Conservation (phyloP, 176 grass and related monocot genomes). For the sorghum (Sorghum bicolor) region DNA sequence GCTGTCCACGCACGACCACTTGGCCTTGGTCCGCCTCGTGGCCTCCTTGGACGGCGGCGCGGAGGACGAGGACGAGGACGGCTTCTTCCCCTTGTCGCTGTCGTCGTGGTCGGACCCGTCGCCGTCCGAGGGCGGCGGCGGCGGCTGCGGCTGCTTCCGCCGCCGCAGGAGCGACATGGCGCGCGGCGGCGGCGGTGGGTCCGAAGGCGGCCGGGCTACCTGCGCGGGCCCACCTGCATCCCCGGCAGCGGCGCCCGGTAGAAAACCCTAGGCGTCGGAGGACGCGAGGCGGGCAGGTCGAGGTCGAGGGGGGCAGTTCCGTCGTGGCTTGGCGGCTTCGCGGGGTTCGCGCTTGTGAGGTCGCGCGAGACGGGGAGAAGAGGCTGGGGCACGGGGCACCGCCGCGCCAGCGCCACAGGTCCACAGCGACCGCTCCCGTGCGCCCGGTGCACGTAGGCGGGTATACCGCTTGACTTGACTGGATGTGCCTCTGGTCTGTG, state of each 20-base stretch:
- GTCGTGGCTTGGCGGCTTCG: conserved; percentile 22
- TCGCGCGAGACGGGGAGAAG: conserved; percentile 4
- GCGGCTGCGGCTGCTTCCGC: conserved; percentile 48
- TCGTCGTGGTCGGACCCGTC: conserved; percentile 37
- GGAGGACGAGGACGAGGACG: conserved; percentile 4
- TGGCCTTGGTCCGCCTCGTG: conserved; percentile 32
- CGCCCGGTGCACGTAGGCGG: background rate
- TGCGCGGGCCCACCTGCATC: conserved; percentile 29
- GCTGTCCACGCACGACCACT: conserved; percentile 77
- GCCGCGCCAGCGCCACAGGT: conserved; percentile 11
- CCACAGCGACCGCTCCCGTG: background rate
- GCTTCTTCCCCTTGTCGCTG: conserved; percentile 29
- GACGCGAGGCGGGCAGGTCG: conserved; percentile 28
- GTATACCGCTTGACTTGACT: background rate
- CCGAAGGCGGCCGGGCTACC: conserved; percentile 21
- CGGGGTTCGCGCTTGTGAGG: conserved; percentile 31
- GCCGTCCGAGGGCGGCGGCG: conserved; percentile 30
- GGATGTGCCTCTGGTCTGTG: background rate
- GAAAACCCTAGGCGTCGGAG: conserved; percentile 40
- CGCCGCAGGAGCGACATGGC: conserved; percentile 78
- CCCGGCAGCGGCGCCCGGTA: background rate
- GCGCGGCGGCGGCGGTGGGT: conserved; percentile 11
- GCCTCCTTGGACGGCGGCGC: conserved; percentile 28
- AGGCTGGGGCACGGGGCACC: background rate
- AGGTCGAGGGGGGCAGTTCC: background rate